Conservation (phyloP, 805 yeast genomes). For the Sungouiella blattae region DNA sequence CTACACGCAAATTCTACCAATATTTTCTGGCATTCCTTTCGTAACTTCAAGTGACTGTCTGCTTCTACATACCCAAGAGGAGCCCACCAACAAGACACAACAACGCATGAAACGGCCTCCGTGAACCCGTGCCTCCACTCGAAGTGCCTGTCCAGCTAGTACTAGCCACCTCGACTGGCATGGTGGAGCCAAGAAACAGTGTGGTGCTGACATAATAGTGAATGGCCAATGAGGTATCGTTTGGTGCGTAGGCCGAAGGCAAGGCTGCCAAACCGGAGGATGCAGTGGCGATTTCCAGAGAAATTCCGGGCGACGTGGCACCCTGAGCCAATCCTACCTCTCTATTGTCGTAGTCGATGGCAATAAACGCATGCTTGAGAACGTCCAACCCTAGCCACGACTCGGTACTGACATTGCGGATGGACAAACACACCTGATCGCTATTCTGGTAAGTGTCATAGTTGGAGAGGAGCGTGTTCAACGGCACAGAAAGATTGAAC, state of each 20-base stretch:
- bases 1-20: too few relatives aligned
- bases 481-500: neutral
- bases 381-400: neutral
- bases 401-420: neutral
- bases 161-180: neutral
- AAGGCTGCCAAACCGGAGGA: neutral
- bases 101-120: too few relatives aligned
- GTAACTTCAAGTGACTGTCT: too few relatives aligned
- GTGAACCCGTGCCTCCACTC: neutral
- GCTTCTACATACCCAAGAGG: too few relatives aligned
- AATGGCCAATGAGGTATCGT: neutral
- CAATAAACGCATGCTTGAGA: neutral
- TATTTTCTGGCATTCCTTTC: too few relatives aligned
- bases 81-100: too few relatives aligned
- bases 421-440: neutral
- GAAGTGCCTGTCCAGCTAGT: neutral
- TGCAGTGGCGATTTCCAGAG: neutral
- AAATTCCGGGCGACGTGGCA: neutral
- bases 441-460: neutral
- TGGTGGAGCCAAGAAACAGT: neutral
- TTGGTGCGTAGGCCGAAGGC: neutral
- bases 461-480: neutral
- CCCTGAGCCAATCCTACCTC: constrained; percentile 1
- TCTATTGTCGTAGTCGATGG: neutral
- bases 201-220: neutral